phyloP scores from a whole-genome alignment of 2,329 filamentous ascomycete genomes.

The Calonectria fujianensis region DNA sequence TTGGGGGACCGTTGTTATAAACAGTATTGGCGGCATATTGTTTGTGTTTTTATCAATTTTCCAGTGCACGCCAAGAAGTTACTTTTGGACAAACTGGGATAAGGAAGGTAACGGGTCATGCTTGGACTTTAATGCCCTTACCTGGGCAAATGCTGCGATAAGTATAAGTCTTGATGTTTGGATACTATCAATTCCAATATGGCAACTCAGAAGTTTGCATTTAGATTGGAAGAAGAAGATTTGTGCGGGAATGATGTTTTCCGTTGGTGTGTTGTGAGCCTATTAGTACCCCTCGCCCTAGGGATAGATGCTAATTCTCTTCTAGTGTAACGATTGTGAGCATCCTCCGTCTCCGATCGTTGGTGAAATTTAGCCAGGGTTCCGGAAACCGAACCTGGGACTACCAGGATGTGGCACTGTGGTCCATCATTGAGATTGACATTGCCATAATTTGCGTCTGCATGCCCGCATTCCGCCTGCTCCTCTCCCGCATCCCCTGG shows the following conservation, averaged over 20 bases:
- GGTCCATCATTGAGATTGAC: slow-evolving; percentile 24
- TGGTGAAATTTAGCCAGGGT: background rate
- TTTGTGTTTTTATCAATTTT: slow-evolving; percentile 19
- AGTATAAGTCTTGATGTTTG: slow-evolving; percentile 5
- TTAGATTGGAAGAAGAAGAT: slow-evolving; percentile 22
- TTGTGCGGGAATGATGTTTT: slow-evolving; percentile 15
- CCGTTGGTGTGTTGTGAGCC: slow-evolving; percentile 9
- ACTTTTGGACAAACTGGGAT: slow-evolving; percentile 13
- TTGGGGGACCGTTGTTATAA: slow-evolving; percentile 1
- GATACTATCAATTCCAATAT: background rate
- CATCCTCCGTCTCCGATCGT: slow-evolving; percentile 16
- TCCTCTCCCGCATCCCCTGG: background rate
- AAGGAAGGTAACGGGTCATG: background rate
- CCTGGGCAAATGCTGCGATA: background rate
- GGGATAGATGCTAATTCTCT: background rate
- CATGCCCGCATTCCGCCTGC: slow-evolving; percentile 18
- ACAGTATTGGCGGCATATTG: background rate
- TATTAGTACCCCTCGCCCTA: background rate
- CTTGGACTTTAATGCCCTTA: slow-evolving; percentile 14
- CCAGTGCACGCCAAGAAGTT: slow-evolving; percentile 17
- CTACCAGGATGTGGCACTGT: slow-evolving; percentile 10
- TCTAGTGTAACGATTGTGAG: slow-evolving; percentile 24
- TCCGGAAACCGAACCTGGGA: slow-evolving; percentile 23
- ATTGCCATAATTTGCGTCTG: slow-evolving; percentile 26
- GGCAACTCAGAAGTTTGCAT: background rate